A percentile compares a stretch with the other conserved stretches of the same genome.
Conservation (phyloP, 345 rosid species). For the Brassica juncea region DNA sequence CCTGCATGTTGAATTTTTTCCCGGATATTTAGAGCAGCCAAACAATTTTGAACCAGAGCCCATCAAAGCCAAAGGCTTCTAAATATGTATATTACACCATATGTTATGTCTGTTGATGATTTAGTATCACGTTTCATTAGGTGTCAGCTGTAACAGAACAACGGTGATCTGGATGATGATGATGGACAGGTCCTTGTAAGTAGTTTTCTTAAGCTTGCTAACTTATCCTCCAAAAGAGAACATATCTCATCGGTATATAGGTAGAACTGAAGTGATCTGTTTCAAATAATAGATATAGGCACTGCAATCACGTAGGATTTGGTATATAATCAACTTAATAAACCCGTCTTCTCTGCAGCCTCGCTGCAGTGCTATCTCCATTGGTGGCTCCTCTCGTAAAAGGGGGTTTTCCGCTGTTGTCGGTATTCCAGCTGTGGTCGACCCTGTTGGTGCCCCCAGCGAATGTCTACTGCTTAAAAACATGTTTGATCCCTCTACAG, state of each 20-base stretch:
- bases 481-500: constrained; percentile 85
- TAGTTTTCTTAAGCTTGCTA: constrained; percentile 27
- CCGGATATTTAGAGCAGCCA: neutral
- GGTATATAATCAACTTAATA: neutral
- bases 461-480: constrained; percentile 85
- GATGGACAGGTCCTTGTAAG: constrained; percentile 97
- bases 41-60: neutral
- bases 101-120: neutral
- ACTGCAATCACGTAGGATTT: neutral
- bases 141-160: constrained; percentile 91
- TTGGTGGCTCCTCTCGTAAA: constrained; percentile 54
- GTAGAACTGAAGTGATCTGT: constrained; percentile 5
- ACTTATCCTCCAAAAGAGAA: constrained; percentile 2
- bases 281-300: neutral
- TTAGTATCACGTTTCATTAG: constrained; percentile 40
- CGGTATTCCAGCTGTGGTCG: constrained; percentile 58
- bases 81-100: too few relatives aligned
- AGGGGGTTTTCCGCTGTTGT: constrained; percentile 52
- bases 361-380: constrained; percentile 52
- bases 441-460: constrained; percentile 72
- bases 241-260: constrained; percentile 11
- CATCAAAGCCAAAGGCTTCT: neutral
- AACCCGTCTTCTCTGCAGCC: constrained; percentile 37
- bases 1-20: constrained; percentile 10
- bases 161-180: constrained; percentile 93